Conservation (phyloP, 805 yeast species). For the Komagataella phaffii region DNA sequence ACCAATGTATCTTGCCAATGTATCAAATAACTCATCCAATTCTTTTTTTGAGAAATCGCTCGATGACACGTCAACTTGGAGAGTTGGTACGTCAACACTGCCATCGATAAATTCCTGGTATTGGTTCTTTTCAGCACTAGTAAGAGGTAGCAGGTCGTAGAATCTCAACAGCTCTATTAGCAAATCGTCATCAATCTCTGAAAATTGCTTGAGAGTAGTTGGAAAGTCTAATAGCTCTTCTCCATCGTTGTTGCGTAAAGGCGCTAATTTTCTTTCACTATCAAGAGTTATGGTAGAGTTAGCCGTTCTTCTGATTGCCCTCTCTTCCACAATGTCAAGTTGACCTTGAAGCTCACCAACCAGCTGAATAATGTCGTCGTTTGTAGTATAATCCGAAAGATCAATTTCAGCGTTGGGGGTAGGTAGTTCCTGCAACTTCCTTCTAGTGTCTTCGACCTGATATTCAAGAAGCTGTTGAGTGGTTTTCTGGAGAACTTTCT, state of each 20-base stretch:
- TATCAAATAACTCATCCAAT: slow-evolving; percentile 40
- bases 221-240: slow-evolving; percentile 56
- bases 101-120: slow-evolving; percentile 39
- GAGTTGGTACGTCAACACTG: slow-evolving; percentile 26
- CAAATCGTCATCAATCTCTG: slow-evolving; percentile 25
- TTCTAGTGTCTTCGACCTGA: slow-evolving; percentile 43
- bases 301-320: slow-evolving; percentile 56
- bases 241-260: slow-evolving; percentile 72
- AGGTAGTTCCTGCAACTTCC: slow-evolving; percentile 9
- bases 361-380: slow-evolving; percentile 74
- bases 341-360: slow-evolving; percentile 89
- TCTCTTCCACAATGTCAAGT: slow-evolving; percentile 63
- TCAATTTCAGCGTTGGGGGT: slow-evolving; percentile 18
- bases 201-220: slow-evolving; percentile 37
- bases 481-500: slow-evolving; percentile 52
- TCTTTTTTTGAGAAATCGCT: slow-evolving; percentile 31
- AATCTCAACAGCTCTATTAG: slow-evolving; percentile 49
- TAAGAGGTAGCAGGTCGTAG: slow-evolving; percentile 67
- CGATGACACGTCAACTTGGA: slow-evolving; percentile 16
- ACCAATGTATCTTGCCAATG: slow-evolving; percentile 60
- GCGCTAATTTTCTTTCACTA: slow-evolving; percentile 37
- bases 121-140: slow-evolving; percentile 36
- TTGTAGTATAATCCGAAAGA: slow-evolving; percentile 51
- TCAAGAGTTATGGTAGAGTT: slow-evolving; percentile 35
- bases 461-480: slow-evolving; percentile 67